Base-by-base conservation (phyloP, 2,329 filamentous ascomycete genomes). In the Calonectria pauciramosa region DNA sequence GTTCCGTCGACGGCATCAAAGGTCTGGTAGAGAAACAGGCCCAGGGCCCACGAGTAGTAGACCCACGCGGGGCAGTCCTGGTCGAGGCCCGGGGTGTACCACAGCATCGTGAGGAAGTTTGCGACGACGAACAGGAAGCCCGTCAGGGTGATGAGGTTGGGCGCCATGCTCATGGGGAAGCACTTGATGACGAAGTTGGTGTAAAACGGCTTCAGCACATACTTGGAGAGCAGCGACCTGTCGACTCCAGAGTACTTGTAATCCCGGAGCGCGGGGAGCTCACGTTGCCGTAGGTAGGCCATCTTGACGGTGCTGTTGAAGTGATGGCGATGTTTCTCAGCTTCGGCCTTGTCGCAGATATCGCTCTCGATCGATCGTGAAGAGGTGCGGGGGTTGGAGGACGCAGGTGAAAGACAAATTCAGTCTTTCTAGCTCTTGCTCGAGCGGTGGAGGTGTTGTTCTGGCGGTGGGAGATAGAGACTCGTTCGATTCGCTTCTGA, bases 131-230 rank as follows among this genome's bases (percentile, higher is more conserved):
- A 99, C 80, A 91, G 89, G 87, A 99, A 98, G 23, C 96, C 96
- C 6, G 94, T 94, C 67, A 99, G 89, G 26, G 96, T 99, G 84
- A 99, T 98, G 88, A 94, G 86, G 85, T 94, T 94, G 75, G 93
- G 93, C 84, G 97, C 97, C 96, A 99, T 99, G 84, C 90, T 94
- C 92, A 98, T 94, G 56, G 97, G 97, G 84, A 99, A 99, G 86
- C 93, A 94, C 77, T 96, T 93, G 88, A 99, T 98, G 82, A 98
- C 96, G 79, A 97, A 90, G 87, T 98, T 93, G 82, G 93, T 97
- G 89, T 99, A 99, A 87, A 99, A 99, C 10, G 97, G 97, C 90
- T 99, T 99, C 82, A 99, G 89, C 78, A 99, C 91, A 88, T 98
- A 99, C 85, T 94, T 95, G 78, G 96, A 98, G 51, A 95, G 90